Percentiles rank a stretch among this genome's conserved stretches.
Evolutionary conservation across 768 basidiomycete genomes (phyloP).

Genomic region (Amanita pseudoporphyria): DNA sequence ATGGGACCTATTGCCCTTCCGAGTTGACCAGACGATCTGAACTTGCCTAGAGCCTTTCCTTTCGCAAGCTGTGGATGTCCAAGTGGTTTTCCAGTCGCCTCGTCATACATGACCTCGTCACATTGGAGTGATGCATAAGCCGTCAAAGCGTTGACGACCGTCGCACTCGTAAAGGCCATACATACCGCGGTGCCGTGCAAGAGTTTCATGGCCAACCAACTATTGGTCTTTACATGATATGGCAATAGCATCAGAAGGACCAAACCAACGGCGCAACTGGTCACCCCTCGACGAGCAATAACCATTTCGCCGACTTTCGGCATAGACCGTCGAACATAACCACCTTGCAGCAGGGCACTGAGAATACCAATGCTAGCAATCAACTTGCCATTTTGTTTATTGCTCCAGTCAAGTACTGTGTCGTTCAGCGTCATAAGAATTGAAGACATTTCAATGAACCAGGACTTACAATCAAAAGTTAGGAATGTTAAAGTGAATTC

Average conservation of each 20-base stretch:
- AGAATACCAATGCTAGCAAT: slow-evolving; percentile 86
- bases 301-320: slow-evolving; percentile 67
- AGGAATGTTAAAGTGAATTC: slow-evolving; percentile 97
- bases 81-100: slow-evolving; percentile 43
- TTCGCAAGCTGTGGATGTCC: slow-evolving; percentile 67
- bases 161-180: slow-evolving; percentile 91
- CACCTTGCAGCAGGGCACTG: slow-evolving; percentile 85
- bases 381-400: slow-evolving; percentile 78
- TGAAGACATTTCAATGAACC: too few relatives aligned
- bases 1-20: slow-evolving; percentile 90
- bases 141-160: slow-evolving; percentile 90
- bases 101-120: slow-evolving; percentile 55
- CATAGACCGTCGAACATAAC: slow-evolving; percentile 81
- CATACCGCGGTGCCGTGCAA: slow-evolving; percentile 69
- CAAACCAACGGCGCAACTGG: slow-evolving; percentile 64
- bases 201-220: slow-evolving; percentile 37
- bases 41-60: slow-evolving; percentile 75
- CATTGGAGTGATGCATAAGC: slow-evolving; percentile 87
- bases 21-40: slow-evolving; percentile 90
- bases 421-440: neutral
- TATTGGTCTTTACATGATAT: slow-evolving; percentile 31
- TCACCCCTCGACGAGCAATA: slow-evolving; percentile 78
- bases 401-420: slow-evolving; percentile 81
- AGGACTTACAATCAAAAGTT: slow-evolving; percentile 73
- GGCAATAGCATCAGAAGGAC: slow-evolving; percentile 67